A percentile compares a stretch with the other conserved stretches of the same genome.
phyloP scores from a whole-genome alignment of 768 basidiomycete genomes.

The Boletus reticulatus region DNA sequence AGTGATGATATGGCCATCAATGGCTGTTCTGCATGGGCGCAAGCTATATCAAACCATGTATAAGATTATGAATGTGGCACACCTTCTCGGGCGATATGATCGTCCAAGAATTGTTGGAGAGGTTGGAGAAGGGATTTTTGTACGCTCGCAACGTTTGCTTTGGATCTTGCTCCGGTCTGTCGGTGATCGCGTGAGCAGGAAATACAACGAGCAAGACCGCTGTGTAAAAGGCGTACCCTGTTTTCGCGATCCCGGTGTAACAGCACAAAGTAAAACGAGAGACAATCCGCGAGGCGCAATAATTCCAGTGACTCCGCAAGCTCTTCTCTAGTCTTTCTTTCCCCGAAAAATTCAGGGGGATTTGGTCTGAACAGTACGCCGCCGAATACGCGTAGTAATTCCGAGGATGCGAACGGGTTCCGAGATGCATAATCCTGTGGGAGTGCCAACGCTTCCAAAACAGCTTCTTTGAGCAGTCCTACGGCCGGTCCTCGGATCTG shows the following conservation, averaged over 20 bases:
- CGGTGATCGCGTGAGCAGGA: background rate
- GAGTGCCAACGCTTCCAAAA: conserved; percentile 49
- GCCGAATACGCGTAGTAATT: conserved; percentile 58
- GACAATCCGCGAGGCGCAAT: conserved; percentile 59
- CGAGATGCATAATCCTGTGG: conserved; percentile 14
- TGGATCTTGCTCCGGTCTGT: conserved; percentile 53
- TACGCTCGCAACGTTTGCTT: conserved; percentile 41
- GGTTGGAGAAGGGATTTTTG: conserved; percentile 47
- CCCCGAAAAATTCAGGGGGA: conserved; percentile 50
- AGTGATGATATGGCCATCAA: conserved; percentile 37
- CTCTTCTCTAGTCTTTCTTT: conserved; percentile 37
- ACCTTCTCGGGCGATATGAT: conserved; percentile 35
- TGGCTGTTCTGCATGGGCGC: conserved; percentile 21
- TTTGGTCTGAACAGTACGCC: conserved; percentile 56
- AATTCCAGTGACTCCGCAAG: conserved; percentile 57
- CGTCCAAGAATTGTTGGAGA: conserved; percentile 36
- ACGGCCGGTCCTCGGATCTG: conserved; percentile 71
- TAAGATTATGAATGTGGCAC: background rate
- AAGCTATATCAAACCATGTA: background rate
- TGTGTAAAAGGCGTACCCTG: conserved; percentile 35
- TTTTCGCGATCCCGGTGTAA: conserved; percentile 58
- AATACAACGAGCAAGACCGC: background rate
- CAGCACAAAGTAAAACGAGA: conserved; percentile 68
- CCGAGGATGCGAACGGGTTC: conserved; percentile 52
- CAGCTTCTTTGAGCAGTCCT: conserved; percentile 65